Conservation (phyloP, 2,329 filamentous ascomycete species). For the Trichoderma sp. region DNA sequence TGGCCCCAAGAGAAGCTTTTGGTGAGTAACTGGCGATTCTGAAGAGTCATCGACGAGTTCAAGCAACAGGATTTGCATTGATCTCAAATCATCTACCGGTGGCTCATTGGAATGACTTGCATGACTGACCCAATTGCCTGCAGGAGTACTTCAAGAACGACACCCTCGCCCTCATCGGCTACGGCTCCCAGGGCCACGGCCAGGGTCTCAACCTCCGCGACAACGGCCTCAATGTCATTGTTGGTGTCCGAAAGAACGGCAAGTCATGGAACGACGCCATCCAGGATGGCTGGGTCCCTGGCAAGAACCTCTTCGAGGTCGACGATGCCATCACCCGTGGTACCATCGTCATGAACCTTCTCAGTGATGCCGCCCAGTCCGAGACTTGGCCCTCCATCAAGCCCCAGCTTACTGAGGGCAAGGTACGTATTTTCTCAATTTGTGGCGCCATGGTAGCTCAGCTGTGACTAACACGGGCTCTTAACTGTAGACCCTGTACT, state of each 20-base stretch:
- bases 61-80: not conserved
- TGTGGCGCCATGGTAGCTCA: not conserved
- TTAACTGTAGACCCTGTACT: constrained; percentile 82
- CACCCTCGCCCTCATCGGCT: constrained; percentile 97
- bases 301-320: constrained; percentile 98
- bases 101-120: not conserved
- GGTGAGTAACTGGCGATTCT: constrained; percentile 53
- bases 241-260: constrained; percentile 97
- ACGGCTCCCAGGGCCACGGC: constrained; percentile 96
- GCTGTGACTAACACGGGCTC: constrained; percentile 25
- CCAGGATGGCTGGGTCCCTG: constrained; percentile 96
- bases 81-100: not conserved
- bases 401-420: constrained; percentile 97
- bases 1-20: constrained; percentile 98
- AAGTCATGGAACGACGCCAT: constrained; percentile 97
- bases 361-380: constrained; percentile 94
- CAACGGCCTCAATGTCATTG: constrained; percentile 98
- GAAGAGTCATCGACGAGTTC: not conserved
- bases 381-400: constrained; percentile 99
- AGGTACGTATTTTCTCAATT: constrained; percentile 57
- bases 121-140: constrained; percentile 37
- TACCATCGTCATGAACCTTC: constrained; percentile 98
- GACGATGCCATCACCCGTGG: constrained; percentile 92
- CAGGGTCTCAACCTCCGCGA: constrained; percentile 99
- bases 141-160: constrained; percentile 99